A percentile compares a stretch with the other conserved stretches of the same genome.
Conservation (phyloP, 495 filamentous ascomycete genomes). For the Xylaria longipes region DNA sequence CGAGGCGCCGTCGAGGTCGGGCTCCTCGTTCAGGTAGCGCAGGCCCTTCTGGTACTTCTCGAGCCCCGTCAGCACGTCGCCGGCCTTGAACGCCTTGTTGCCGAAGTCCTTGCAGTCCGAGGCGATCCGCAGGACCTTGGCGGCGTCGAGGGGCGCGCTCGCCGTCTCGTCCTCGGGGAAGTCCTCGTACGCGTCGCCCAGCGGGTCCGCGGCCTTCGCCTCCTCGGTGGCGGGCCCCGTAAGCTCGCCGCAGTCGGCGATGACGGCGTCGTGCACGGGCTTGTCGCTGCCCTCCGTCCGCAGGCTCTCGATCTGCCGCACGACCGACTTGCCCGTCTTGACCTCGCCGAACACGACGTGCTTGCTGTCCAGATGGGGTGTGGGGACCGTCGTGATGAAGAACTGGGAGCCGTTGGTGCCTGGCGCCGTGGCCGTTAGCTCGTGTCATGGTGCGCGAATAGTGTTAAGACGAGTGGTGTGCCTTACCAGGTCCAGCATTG, state of each 20-base stretch:
- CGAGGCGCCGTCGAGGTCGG: conserved; percentile 71
- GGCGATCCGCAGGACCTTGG: conserved; percentile 77
- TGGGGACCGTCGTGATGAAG: conserved; percentile 94
- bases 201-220: conserved; percentile 72
- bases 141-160: conserved; percentile 60
- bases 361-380: conserved; percentile 93
- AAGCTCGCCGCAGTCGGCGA: conserved; percentile 87
- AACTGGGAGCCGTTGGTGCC: conserved; percentile 97
- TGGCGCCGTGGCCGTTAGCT: conserved; percentile 26
- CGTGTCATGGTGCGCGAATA: neutral
- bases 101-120: conserved; percentile 90
- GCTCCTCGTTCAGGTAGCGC: conserved; percentile 91
- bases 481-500: conserved; percentile 90
- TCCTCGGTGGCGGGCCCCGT: conserved; percentile 68
- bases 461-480: neutral
- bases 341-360: conserved; percentile 99
- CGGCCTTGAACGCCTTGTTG: conserved; percentile 87
- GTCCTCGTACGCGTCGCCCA: conserved; percentile 93
- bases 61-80: conserved; percentile 71
- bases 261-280: conserved; percentile 72
- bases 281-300: conserved; percentile 79
- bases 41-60: conserved; percentile 98
- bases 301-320: conserved; percentile 90
- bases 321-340: conserved; percentile 85
- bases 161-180: conserved; percentile 83